A percentile compares a stretch with the other conserved stretches of the same genome.
Conservation (phyloP, 768 basidiomycete genomes). For the Tulasnella sp. region DNA sequence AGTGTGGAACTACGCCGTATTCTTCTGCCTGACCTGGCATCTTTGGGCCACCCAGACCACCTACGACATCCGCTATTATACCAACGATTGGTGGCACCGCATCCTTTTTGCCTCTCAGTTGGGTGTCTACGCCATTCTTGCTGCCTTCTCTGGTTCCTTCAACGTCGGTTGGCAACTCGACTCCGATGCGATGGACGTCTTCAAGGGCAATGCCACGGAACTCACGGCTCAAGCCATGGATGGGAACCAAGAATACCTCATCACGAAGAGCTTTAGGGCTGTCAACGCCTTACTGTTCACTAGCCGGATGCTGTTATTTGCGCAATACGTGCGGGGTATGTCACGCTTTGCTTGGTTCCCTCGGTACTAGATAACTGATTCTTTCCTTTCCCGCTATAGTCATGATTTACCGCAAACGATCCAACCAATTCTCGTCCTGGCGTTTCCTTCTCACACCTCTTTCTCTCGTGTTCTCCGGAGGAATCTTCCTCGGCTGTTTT, state of each 20-base stretch:
- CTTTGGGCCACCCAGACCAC: neutral
- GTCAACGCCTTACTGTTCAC: neutral
- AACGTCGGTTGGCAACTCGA: neutral
- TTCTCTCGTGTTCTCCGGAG: neutral
- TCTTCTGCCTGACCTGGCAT: neutral
- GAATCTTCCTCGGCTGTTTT: neutral
- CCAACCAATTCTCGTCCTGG: neutral
- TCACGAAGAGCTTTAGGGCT: neutral
- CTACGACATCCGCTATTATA: neutral
- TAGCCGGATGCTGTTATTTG: neutral
- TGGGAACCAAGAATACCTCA: neutral
- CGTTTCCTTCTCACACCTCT: neutral
- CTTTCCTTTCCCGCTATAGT: neutral
- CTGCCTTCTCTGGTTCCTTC: neutral
- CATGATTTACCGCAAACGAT: neutral
- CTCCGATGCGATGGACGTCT: neutral
- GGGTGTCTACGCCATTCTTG: neutral
- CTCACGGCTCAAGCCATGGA: neutral
- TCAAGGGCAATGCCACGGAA: neutral
- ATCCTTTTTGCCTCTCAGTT: neutral
- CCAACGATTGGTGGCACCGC: neutral
- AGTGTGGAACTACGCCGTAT: neutral
- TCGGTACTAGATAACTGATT: too few relatives aligned
- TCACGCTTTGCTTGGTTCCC: neutral
- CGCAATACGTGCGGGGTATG: neutral